Base-by-base conservation (phyloP, 352 stramenopile species). In the Phytophthora gonapodyides region DNA sequence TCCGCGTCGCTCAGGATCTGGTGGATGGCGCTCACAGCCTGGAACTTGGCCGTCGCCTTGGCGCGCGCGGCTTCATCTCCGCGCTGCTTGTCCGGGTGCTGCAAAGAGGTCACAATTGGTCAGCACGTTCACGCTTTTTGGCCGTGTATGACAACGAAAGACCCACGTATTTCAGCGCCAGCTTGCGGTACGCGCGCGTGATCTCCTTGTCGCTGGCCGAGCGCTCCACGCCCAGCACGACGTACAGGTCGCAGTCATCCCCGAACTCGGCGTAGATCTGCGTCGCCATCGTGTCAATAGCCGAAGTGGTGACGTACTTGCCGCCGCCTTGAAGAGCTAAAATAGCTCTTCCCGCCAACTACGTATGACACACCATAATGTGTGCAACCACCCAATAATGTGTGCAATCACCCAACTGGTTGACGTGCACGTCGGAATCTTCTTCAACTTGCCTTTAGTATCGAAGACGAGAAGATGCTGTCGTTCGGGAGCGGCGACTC, bases 51-150 rank as follows among this genome's bases (percentile, higher is more conserved):
- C 1, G 82, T 93, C 36, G 87, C 74, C 37, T 86, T 67, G 30
- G 67, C 53, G 41, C 78, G 71, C 17, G 81, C 64, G 13, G 54
- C 53, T 30, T 76, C 75, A 71, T 96, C 83, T 9, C 87, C 88
- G 17, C 77, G 84, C 35, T 96, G 90, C 61, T 97, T 97, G 64
- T 97, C 89, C 13, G 91, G 91, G 53, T 97, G 91, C 87, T 97
- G 62, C 17, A 43, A 51, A 33, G 43, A n/a, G 30, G 47, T 33
- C 46, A 64, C 54, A 61, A 54, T 7, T 40, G 52, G 13, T 12
- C 21, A 33, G 46, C 57, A 50, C 48, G 33, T 51, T 21, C 8
- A 5, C 27, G 27, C 27, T 31, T 9, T 8, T 31, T 7, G 0
- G 27, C n/a, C 5, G 1, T 6, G 27, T 31, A 31, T 12, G 34